Evolutionary conservation across 768 basidiomycete species (phyloP), one percentile per base, ranked within the genome.

Genomic region (Agrocybe chaxingu): DNA sequence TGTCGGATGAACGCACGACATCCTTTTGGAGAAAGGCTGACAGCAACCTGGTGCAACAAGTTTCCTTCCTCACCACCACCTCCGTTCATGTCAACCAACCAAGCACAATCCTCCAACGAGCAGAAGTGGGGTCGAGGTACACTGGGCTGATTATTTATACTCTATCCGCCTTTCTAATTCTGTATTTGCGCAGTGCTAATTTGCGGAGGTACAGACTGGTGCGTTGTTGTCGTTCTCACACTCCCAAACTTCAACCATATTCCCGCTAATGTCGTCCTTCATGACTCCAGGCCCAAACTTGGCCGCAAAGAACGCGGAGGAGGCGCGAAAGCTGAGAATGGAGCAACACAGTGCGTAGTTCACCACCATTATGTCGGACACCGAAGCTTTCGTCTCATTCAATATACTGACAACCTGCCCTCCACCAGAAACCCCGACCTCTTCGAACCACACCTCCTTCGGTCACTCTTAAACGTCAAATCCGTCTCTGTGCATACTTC

Each of bases 151-250:
- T 24, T 53, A 49, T 47, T 52, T 45, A 53, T 56, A 56, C 52
- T 33, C 24, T 45, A 47, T 36, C 32, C 41, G 46, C 43, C 31
- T 42, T 52, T 49, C 61, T 66, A 49, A 64, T 56, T 50, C 41
- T 51, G 42, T 52, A 47, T 53, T 55, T 46, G 36, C 53, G 32
- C 51, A 95, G 92, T 92, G 36, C 68, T 92, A 57, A 84, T 94
- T 57, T 88, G 85, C 60, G 92, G 92, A 47, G 92, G 92, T 45
- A 91, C 87, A 18, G 87, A 91, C 69, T 93, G 92, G 91, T 93
- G 64, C 64, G 82, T 74, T 56, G 53, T 53, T 46, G 47, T 44
- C 45, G 51, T 66, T 66, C 66, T 67, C 65, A 68, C 63, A 62
- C 60, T 57, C 46, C 42, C 37, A 42, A 53, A 55, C 45, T 52